Percentiles rank a stretch among this genome's conserved stretches.
Evolutionary conservation across 768 basidiomycete genomes (phyloP).

Genomic region (Calocybe indica): DNA sequence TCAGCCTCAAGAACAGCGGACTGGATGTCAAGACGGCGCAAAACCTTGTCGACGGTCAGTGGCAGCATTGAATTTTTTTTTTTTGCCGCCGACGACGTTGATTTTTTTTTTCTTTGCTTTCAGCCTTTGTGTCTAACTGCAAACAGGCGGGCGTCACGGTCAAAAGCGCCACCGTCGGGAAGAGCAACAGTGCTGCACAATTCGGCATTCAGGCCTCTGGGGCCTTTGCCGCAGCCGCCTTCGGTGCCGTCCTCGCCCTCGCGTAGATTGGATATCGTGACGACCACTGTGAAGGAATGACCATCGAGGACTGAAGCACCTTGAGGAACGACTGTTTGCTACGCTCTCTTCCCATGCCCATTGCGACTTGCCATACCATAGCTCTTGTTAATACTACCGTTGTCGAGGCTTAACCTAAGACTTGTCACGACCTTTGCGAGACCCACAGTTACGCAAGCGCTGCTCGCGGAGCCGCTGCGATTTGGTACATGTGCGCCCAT

Average conservation of each 20-base stretch:
- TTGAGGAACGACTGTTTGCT: no score
- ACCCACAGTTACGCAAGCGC: no score
- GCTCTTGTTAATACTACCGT: no score
- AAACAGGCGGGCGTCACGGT: constrained; percentile 5
- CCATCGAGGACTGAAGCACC: no score
- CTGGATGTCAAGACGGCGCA: constrained; percentile 3
- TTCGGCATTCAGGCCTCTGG: not conserved
- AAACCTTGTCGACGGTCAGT: constrained; percentile 5
- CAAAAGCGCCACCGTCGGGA: constrained; percentile 2
- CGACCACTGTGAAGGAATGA: no score
- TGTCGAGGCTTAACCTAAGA: no score
- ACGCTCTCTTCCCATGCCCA: no score
- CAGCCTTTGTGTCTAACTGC: constrained; percentile 4
- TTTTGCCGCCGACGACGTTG: not conserved
- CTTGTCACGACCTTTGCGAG: no score
- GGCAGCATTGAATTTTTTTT: not conserved
- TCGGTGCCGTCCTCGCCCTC: not conserved
- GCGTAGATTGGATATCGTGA: not conserved
- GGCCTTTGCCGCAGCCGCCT: not conserved
- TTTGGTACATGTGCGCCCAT: no score
- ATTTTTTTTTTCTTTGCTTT: not conserved
- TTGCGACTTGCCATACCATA: no score
- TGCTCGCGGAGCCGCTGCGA: no score
- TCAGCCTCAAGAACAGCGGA: constrained; percentile 1
- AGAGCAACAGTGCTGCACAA: not conserved